A percentile compares a stretch with the other conserved stretches of the same genome.
Conservation (phyloP, 1,284 basidiomycete species). For the Ceratobasidium sp. region DNA sequence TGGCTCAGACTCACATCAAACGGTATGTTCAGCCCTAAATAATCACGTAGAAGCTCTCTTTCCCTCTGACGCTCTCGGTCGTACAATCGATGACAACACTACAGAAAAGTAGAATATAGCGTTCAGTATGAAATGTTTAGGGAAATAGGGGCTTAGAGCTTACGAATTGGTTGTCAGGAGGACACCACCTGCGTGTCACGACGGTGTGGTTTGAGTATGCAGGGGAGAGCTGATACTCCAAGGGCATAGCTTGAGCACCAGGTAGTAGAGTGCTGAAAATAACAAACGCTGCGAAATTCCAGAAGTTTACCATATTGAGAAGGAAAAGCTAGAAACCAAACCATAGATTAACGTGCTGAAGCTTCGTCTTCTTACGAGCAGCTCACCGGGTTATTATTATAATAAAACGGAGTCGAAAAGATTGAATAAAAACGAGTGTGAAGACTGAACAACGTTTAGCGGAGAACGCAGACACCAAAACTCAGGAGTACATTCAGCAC, state of each 20-base stretch:
- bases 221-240: conserved; percentile 2
- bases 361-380: not conserved
- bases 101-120: no score
- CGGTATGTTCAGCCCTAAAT: conserved; percentile 27
- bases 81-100: conserved; percentile 40
- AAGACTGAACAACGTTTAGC: not conserved
- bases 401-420: not conserved
- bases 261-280: not conserved
- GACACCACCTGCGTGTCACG: conserved; percentile 22
- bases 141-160: not conserved
- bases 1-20: conserved; percentile 25
- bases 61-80: conserved; percentile 15
- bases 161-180: conserved; percentile 30
- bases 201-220: conserved; percentile 19
- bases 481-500: conserved; percentile 2
- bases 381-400: not conserved
- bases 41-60: conserved; percentile 25
- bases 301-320: not conserved
- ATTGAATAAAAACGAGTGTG: not conserved
- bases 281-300: not conserved
- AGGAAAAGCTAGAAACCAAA: not conserved
- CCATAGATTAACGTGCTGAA: not conserved
- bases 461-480: not conserved
- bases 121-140: not conserved
- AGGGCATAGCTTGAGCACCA: not conserved